Evolutionary conservation across 192 early-diverging fungal species (phyloP).

Genomic region (Diversispora eburnea): DNA sequence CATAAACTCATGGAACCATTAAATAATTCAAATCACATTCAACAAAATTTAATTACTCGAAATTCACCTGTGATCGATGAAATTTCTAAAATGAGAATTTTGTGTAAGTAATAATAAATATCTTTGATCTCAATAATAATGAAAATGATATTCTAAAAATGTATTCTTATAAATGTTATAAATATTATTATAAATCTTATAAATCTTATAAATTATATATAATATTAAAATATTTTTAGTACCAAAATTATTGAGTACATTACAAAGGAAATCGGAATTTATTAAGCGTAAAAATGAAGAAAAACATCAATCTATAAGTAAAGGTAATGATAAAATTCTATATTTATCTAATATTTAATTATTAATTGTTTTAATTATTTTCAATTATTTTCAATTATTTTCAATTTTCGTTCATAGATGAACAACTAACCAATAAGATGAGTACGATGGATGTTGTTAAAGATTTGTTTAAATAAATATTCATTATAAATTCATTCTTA

Average conservation of each 20-base stretch:
- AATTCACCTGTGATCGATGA: slow-evolving; percentile 19
- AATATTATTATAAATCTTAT: neutral
- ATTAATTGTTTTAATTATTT: too few species aligned
- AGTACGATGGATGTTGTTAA: neutral
- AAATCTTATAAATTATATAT: slow-evolving; percentile 1
- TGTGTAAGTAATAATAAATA: neutral
- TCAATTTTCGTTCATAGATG: neutral
- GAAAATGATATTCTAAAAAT: too few species aligned
- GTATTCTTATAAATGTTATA: too few species aligned
- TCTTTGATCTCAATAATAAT: neutral
- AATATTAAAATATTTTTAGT: neutral
- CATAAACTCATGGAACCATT: neutral
- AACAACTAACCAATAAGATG: neutral
- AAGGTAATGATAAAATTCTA: neutral
- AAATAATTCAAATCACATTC: slow-evolving; percentile 1
- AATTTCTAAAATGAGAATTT: slow-evolving; percentile 6
- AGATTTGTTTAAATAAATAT: neutral
- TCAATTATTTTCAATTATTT: too few species aligned
- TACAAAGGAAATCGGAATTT: slow-evolving; percentile 5
- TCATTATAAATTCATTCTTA: neutral
- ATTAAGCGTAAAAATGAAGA: neutral
- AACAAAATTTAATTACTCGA: slow-evolving; percentile 2
- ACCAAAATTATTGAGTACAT: slow-evolving; percentile 1
- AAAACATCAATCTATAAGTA: neutral
- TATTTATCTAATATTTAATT: neutral